These are phyloP conservation scores for Puccinia horiana DNA, from an alignment of 1,284 basidiomycete species.

Conservation along the genomic window DNA sequence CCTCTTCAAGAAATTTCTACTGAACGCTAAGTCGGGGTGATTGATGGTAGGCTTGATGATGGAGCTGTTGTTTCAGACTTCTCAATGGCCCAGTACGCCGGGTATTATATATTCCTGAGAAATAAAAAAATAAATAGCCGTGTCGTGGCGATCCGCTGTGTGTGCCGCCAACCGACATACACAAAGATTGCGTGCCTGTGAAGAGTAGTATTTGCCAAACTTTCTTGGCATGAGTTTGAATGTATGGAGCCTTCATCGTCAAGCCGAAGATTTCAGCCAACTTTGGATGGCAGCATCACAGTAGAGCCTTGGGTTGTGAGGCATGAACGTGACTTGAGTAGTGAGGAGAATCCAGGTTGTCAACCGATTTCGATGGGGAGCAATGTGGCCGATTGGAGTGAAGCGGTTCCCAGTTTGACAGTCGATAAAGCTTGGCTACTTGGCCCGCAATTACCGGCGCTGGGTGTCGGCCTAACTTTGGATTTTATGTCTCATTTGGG, in stretches of 20 bases:
- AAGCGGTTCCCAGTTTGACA: background rate
- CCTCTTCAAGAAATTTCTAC: background rate
- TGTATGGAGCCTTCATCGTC: background rate
- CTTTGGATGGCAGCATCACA: background rate
- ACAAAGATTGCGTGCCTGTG: background rate
- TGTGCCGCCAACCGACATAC: background rate
- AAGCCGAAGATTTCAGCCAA: background rate
- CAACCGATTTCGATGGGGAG: background rate
- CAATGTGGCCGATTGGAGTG: background rate
- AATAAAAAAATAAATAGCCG: background rate
- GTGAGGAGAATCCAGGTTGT: background rate
- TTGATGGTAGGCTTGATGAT: background rate
- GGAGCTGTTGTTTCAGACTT: background rate
- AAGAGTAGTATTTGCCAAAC: background rate
- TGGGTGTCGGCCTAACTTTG: background rate
- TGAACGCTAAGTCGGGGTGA: background rate
- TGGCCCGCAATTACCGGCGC: background rate
- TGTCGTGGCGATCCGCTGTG: background rate
- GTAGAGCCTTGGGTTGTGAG: background rate
- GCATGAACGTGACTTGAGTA: background rate
- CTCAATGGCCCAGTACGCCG: background rate
- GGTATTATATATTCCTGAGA: background rate
- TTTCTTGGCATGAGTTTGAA: background rate
- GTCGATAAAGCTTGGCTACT: constrained; percentile 10
- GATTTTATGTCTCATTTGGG: background rate